Conservation (phyloP, 371 early-diverging fungal genomes). For the Apophysomyces elegans region DNA sequence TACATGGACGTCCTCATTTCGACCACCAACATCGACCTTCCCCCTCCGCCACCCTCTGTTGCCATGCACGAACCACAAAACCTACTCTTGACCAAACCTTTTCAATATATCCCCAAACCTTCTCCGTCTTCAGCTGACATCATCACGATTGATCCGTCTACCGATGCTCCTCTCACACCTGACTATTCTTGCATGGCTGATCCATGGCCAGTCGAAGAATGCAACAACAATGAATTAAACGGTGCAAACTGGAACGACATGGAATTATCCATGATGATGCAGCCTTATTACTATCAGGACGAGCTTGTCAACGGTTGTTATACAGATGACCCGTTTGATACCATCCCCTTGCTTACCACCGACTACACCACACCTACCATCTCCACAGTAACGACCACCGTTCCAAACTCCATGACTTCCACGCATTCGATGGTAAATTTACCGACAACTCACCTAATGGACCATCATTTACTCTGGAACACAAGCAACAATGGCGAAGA, state of each 20-base stretch:
- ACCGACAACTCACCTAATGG: not conserved
- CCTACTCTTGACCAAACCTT: not conserved
- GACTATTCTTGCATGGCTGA: constrained; percentile 8
- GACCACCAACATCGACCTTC: not conserved
- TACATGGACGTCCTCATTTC: constrained; percentile 2
- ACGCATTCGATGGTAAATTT: not conserved
- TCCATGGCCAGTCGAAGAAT: constrained; percentile 6
- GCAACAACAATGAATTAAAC: not conserved
- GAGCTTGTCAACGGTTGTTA: not conserved
- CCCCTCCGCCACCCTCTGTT: not conserved
- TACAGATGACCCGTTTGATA: not conserved
- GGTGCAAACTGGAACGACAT: not conserved
- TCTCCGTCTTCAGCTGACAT: constrained; percentile 6
- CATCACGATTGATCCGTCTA: constrained; percentile 6
- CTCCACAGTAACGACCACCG: not conserved
- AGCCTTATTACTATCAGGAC: constrained; percentile 13
- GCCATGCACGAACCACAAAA: not conserved
- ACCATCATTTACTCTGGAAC: not conserved
- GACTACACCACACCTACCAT: no score
- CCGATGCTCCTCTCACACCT: constrained; percentile 5
- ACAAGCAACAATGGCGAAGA: not conserved
- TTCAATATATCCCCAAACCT: constrained; percentile 6
- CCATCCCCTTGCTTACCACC: constrained; percentile 2
- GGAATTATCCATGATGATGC: constrained; percentile 11
- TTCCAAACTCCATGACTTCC: not conserved